These are phyloP conservation scores for Fusarium equiseti DNA, from an alignment of 2,329 filamentous ascomycete genomes.

Conservation along the genomic window DNA sequence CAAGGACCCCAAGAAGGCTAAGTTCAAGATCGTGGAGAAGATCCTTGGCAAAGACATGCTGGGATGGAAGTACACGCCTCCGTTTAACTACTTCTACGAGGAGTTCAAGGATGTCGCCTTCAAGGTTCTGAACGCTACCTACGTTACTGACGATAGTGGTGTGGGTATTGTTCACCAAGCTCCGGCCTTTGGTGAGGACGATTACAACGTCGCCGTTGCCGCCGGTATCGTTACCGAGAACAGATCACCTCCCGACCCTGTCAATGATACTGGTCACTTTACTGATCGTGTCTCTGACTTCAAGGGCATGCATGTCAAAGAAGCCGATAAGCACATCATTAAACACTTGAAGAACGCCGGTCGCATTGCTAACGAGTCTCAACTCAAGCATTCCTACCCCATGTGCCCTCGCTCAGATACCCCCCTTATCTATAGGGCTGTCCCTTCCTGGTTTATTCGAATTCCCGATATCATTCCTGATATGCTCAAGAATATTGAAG, in stretches of 20 bases:
- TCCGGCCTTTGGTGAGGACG: constrained; percentile 94
- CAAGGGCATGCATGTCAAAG: constrained; percentile 88
- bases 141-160: constrained; percentile 91
- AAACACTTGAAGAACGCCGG: constrained; percentile 84
- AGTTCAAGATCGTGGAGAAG: constrained; percentile 85
- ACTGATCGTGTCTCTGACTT: constrained; percentile 83
- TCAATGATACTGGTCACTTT: constrained; percentile 87
- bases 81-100: constrained; percentile 91
- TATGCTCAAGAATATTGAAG: constrained; percentile 91
- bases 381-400: constrained; percentile 91
- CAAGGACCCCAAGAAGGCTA: constrained; percentile 95
- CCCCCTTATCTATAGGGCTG: constrained; percentile 90
- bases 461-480: constrained; percentile 85
- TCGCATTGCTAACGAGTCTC: constrained; percentile 84
- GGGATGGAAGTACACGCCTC: constrained; percentile 88
- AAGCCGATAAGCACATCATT: constrained; percentile 92
- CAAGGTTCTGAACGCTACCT: constrained; percentile 83
- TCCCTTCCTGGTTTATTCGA: constrained; percentile 95
- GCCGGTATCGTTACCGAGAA: constrained; percentile 81
- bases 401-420: constrained; percentile 97
- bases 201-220: constrained; percentile 86
- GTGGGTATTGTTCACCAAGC: constrained; percentile 95
- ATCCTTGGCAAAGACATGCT: constrained; percentile 86
- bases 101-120: constrained; percentile 89
- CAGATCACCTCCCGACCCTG: constrained; percentile 86